Evolutionary conservation across 164 flowering plant species (phyloP), one percentile per base, ranked within the genome.

Genomic region (Vitis rotundifolia): DNA sequence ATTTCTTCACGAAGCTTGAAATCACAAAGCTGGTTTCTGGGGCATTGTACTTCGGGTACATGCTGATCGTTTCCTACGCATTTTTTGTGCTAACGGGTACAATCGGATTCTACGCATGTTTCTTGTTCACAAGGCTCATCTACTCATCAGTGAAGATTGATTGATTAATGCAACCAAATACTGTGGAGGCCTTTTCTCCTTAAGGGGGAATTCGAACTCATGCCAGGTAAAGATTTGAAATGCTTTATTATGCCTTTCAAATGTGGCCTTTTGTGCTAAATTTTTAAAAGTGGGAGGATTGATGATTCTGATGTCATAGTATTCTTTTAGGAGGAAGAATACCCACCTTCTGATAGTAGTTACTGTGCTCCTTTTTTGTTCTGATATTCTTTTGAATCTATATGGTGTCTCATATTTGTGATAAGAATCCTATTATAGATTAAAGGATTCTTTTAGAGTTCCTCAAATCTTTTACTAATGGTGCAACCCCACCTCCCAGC

Each of bases 1-100:
- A 87, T 84, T 86, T 86, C 84, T 86, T 86, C 78, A 83, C 88
- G 1, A 84, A 86, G 79, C 88, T 86, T 26, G 88, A 84, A 59
- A 86, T 86, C 74, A 86, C 89, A 9, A 86, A 86, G 79, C 82
- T 80, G 5, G 85, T 86, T 5, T 86, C 90, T 1, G 90, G 82
- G 63, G 57, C 80, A 51, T 59, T 86, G n/a, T 86, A 86, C 72
- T 86, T 86, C 44, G 90, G 90, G 9, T 84, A 86, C 81, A 86
- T 86, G 90, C 78, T 83, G 13, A 84, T 86, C n/a, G 88, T 76
- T 31, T 86, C 90, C 0, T 86, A 84, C 67, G 88, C 85, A 26
- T 86, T 86, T 67, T 86, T 86, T 55, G 90, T 84, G 51, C 68
- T 86, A 26, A 86, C 88, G 0, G 89, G 89, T 15, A 77, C 89